These are phyloP conservation scores for Chlamydomonas sp. DNA, from an alignment of 139 green algal species.

Conservation along the genomic window DNA sequence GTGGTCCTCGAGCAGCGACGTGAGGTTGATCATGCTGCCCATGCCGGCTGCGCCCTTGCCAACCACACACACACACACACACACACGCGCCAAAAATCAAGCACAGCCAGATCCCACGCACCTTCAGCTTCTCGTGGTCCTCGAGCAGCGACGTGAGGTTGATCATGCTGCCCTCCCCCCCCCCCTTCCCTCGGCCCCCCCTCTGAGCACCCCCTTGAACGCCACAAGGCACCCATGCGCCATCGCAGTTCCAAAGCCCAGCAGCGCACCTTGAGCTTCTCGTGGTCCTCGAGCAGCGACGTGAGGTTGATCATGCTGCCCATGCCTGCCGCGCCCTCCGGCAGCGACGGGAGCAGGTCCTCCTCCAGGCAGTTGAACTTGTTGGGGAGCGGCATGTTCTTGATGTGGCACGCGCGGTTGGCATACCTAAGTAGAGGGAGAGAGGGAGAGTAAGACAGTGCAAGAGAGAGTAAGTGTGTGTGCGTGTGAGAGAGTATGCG, in stretches of 20 bases:
- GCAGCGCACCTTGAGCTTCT: conserved; percentile 34
- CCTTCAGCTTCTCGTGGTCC: conserved; percentile 44
- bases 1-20: conserved; percentile 48
- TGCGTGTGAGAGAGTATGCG: no score
- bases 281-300: conserved; percentile 48
- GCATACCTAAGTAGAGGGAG: conserved; percentile 25
- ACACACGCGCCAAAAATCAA: no score
- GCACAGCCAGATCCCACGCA: no score
- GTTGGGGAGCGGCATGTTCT: conserved; percentile 53
- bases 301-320: no score
- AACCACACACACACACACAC: no score
- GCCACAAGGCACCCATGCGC: no score
- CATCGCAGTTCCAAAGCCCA: no score
- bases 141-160: conserved; percentile 45
- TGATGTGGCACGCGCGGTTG: conserved; percentile 50
- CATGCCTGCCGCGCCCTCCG: conserved; percentile 23
- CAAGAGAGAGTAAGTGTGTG: no score
- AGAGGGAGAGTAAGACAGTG: not conserved
- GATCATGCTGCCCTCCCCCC: conserved; percentile 34
- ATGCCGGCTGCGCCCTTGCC: no score
- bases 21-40: no score
- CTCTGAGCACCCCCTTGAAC: not conserved
- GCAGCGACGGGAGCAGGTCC: conserved; percentile 50
- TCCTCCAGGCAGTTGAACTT: conserved; percentile 52
- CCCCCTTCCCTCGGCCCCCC: no score